Percentiles rank a stretch among this genome's conserved stretches.
These are phyloP conservation scores for Datisca glomerata DNA, from an alignment of 306 rosid species.

Conservation along the genomic window DNA sequence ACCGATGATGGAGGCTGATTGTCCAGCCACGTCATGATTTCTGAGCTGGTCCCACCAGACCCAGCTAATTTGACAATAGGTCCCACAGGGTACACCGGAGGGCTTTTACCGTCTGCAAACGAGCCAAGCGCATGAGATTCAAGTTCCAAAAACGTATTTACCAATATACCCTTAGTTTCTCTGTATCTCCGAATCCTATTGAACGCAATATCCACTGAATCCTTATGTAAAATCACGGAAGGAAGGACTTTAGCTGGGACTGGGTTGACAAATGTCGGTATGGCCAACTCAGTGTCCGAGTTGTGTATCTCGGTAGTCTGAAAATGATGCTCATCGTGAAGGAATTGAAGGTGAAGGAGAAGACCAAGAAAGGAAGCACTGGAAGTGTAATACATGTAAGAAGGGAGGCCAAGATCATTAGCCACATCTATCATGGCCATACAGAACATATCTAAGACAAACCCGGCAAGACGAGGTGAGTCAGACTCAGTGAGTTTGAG, in stretches of 20 bases:
- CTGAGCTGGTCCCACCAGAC: not conserved
- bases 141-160: slow-evolving; percentile 36
- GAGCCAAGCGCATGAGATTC: slow-evolving; percentile 28
- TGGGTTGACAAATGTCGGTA: slow-evolving; percentile 11
- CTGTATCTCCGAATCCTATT: slow-evolving; percentile 1
- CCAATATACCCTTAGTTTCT: slow-evolving; percentile 26
- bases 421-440: slow-evolving; percentile 24
- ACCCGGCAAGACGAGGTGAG: slow-evolving; percentile 12
- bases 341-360: slow-evolving; percentile 2
- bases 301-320: not conserved
- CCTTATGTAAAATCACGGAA: not conserved
- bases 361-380: slow-evolving; percentile 5
- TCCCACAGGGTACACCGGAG: slow-evolving; percentile 16
- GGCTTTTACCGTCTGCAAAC: not conserved
- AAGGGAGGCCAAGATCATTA: slow-evolving; percentile 12
- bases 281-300: not conserved
- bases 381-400: slow-evolving; percentile 7
- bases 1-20: slow-evolving; percentile 39
- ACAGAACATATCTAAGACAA: slow-evolving; percentile 26
- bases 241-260: slow-evolving; percentile 17
- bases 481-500: slow-evolving; percentile 2
- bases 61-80: slow-evolving; percentile 1
- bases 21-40: not conserved
- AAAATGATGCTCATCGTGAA: not conserved
- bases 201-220: not conserved